phyloP scores from a whole-genome alignment of 2,329 filamentous ascomycete genomes.

The Penicillium sp. region DNA sequence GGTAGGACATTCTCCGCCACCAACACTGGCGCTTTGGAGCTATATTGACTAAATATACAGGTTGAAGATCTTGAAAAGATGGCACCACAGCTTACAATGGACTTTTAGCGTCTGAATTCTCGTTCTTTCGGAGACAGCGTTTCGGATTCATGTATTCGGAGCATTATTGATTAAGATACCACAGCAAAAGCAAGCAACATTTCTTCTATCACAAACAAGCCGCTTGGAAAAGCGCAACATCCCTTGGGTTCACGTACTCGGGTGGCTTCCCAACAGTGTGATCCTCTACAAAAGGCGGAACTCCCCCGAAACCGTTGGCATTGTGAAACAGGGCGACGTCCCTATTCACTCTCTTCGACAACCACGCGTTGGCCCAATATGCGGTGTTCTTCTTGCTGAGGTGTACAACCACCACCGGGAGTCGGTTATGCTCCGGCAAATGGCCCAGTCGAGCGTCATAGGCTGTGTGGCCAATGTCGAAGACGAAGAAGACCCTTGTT shows the following conservation, averaged over 20 bases:
- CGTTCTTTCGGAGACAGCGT: neutral
- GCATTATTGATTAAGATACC: slow-evolving; percentile 25
- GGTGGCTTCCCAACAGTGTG: slow-evolving; percentile 22
- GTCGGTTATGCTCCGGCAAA: slow-evolving; percentile 29
- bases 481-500: slow-evolving; percentile 28
- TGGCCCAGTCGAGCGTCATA: slow-evolving; percentile 26
- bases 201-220: slow-evolving; percentile 6
- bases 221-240: slow-evolving; percentile 23
- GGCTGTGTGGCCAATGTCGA: slow-evolving; percentile 25
- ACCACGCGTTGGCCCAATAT: slow-evolving; percentile 22
- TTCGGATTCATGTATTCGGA: slow-evolving; percentile 6
- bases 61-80: slow-evolving; percentile 89
- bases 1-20: slow-evolving; percentile 48
- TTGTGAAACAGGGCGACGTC: slow-evolving; percentile 29
- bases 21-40: neutral
- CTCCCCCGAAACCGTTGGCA: slow-evolving; percentile 22
- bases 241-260: slow-evolving; percentile 24
- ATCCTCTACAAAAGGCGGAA: slow-evolving; percentile 27
- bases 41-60: slow-evolving; percentile 43
- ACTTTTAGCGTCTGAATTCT: slow-evolving; percentile 61
- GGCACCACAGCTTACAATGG: slow-evolving; percentile 79
- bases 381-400: slow-evolving; percentile 26
- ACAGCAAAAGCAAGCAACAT: slow-evolving; percentile 8
- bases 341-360: slow-evolving; percentile 26
- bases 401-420: slow-evolving; percentile 26